Evolutionary conservation across 805 yeast genomes (phyloP).

Genomic region (Ogataea parapolymorpha): DNA sequence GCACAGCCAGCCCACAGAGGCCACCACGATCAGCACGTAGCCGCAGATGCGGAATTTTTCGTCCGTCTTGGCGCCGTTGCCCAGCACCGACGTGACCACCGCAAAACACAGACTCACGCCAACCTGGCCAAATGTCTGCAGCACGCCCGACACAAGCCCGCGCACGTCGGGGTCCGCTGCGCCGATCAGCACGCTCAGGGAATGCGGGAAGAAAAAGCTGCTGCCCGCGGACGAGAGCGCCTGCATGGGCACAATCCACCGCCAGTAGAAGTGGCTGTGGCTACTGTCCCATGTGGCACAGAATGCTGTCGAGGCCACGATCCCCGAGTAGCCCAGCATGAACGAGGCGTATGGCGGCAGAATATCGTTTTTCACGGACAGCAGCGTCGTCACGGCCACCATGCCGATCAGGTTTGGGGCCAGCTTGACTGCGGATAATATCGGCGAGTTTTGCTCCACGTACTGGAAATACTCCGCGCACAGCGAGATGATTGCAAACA

Average conservation of each 20-base stretch:
- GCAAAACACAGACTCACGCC: conserved; percentile 32
- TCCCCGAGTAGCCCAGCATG: conserved; percentile 2
- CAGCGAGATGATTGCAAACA: conserved; percentile 6
- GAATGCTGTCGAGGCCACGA: background rate
- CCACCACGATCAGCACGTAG: conserved; percentile 1
- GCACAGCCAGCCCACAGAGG: background rate
- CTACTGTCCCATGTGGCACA: conserved; percentile 21
- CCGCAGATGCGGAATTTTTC: conserved; percentile 2
- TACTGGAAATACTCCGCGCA: conserved; percentile 26
- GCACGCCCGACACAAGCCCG: conserved; percentile 37
- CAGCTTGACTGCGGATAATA: conserved; percentile 36
- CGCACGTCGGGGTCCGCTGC: conserved; percentile 36
- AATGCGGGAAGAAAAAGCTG: conserved; percentile 31
- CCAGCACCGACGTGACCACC: conserved; percentile 27
- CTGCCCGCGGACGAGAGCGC: conserved; percentile 19
- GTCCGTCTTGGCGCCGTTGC: conserved; percentile 14
- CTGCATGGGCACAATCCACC: conserved; percentile 12
- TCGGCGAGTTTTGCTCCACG: conserved; percentile 28
- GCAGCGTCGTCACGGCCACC: conserved; percentile 23
- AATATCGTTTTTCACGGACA: conserved; percentile 20
- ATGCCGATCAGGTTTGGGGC: conserved; percentile 36
- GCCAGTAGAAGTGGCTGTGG: conserved; percentile 5
- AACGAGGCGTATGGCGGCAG: conserved; percentile 10
- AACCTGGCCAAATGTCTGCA: conserved; percentile 36
- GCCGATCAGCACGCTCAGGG: conserved; percentile 28